Conservation (phyloP, 768 basidiomycete species). For the Roridomyces roridus region DNA sequence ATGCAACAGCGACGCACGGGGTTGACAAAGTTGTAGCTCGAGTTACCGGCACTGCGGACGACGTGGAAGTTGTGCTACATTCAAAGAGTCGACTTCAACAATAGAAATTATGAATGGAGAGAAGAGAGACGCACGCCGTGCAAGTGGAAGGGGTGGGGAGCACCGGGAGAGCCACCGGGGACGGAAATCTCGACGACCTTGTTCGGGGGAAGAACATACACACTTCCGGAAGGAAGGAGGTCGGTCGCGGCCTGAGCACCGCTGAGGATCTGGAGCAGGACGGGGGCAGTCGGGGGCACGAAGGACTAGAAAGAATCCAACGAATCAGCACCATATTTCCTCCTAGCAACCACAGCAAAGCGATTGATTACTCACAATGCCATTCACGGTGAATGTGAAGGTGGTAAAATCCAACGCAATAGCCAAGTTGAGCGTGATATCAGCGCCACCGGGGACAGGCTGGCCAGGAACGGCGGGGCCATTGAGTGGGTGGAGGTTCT, state of each 20-base stretch:
- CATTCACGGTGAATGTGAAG: constrained; percentile 38
- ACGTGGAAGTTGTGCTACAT: constrained; percentile 37
- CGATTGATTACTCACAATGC: constrained; percentile 18
- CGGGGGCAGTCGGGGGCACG: constrained; percentile 43
- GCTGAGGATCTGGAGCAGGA: constrained; percentile 50
- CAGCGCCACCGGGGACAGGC: constrained; percentile 32
- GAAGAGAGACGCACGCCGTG: constrained; percentile 16
- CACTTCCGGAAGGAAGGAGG: constrained; percentile 38
- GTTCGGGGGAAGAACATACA: constrained; percentile 45
- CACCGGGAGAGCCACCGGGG: constrained; percentile 28
- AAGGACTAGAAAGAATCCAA: constrained; percentile 26
- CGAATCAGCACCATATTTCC: background rate
- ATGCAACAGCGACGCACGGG: constrained; percentile 40
- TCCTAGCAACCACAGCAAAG: background rate
- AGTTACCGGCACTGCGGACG: constrained; percentile 34
- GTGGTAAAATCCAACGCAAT: constrained; percentile 21
- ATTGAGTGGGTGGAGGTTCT: constrained; percentile 25
- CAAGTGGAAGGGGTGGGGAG: constrained; percentile 22
- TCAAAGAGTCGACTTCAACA: background rate
- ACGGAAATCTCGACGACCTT: constrained; percentile 47
- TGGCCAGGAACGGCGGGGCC: constrained; percentile 29
- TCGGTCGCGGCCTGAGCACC: constrained; percentile 41
- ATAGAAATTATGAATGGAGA: background rate
- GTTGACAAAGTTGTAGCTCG: constrained; percentile 40
- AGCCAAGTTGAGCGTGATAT: constrained; percentile 30